Percentiles rank a stretch among this genome's conserved stretches.
phyloP scores from a whole-genome alignment of 768 basidiomycete species.

The Strobilomyces dryophilus region DNA sequence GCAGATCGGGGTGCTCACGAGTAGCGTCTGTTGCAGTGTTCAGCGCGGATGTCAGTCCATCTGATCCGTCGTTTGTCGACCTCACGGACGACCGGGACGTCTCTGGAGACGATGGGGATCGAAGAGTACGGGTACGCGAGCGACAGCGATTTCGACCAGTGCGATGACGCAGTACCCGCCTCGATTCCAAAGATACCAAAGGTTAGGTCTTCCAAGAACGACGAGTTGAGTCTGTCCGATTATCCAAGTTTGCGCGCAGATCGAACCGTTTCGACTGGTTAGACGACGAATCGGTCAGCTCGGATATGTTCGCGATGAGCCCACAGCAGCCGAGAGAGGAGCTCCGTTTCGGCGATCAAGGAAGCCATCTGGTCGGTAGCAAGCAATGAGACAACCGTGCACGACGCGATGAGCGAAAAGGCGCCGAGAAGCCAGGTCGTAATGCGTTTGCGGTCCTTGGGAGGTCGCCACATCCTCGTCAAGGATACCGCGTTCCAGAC shows the following conservation, averaged over 20 bases:
- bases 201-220: not conserved
- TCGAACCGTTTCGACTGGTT: not conserved
- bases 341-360: not conserved
- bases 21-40: not conserved
- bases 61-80: constrained; percentile 11
- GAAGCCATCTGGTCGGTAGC: not conserved
- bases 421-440: not conserved
- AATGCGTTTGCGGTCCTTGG: not conserved
- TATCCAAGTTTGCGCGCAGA: no score
- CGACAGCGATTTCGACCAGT: not conserved
- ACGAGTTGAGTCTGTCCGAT: not conserved
- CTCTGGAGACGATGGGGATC: not conserved
- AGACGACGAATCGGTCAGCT: constrained; percentile 4
- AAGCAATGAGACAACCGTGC: not conserved
- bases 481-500: constrained; percentile 30
- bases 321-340: constrained; percentile 7
- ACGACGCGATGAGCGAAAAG: not conserved
- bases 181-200: not conserved
- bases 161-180: not conserved
- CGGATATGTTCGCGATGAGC: constrained; percentile 8
- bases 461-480: constrained; percentile 23
- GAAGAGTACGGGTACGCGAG: not conserved
- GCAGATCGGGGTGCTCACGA: not conserved
- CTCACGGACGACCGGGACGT: constrained; percentile 13
- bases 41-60: no score